Evolutionary conservation across 805 yeast species (phyloP).

Genomic region (Priceomyces carsonii): DNA sequence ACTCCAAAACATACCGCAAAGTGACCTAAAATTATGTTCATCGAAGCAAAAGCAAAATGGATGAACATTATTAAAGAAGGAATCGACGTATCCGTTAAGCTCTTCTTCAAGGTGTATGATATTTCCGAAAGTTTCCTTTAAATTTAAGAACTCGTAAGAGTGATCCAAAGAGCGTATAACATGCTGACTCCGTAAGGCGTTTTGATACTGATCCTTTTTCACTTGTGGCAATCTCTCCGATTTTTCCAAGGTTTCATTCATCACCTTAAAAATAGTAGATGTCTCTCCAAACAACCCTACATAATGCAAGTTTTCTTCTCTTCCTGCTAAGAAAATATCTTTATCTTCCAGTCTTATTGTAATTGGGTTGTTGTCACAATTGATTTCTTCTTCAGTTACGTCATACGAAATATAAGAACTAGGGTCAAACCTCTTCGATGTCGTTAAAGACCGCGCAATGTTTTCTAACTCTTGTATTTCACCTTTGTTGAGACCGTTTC

Average conservation of each 20-base stretch:
- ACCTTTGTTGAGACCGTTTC: conserved; percentile 5
- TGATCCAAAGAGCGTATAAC: too few relatives aligned
- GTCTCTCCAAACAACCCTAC: conserved; percentile 18
- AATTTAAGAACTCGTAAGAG: too few relatives aligned
- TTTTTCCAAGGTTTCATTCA: too few relatives aligned
- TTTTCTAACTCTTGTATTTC: conserved; percentile 5
- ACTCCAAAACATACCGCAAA: conserved; percentile 4
- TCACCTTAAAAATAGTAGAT: too few relatives aligned
- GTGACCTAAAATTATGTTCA: conserved; percentile 1
- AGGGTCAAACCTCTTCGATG: too few relatives aligned
- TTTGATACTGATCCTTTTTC: neutral
- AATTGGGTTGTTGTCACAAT: neutral
- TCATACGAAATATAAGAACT: too few relatives aligned
- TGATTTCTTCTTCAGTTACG: neutral
- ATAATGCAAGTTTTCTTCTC: conserved; percentile 14
- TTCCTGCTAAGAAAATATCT: conserved; percentile 13
- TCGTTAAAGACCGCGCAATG: neutral
- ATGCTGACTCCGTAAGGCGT: neutral
- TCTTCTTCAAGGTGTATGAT: neutral
- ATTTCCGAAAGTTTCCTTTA: too few relatives aligned
- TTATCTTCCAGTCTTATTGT: neutral
- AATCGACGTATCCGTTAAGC: conserved; percentile 3
- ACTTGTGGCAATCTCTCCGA: neutral
- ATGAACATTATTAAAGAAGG: conserved; percentile 4
- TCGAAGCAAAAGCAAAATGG: conserved; percentile 5